Percentiles rank a stretch among this genome's conserved stretches.
phyloP scores from a whole-genome alignment of 345 rosid species.

The Murraya paniculata region DNA sequence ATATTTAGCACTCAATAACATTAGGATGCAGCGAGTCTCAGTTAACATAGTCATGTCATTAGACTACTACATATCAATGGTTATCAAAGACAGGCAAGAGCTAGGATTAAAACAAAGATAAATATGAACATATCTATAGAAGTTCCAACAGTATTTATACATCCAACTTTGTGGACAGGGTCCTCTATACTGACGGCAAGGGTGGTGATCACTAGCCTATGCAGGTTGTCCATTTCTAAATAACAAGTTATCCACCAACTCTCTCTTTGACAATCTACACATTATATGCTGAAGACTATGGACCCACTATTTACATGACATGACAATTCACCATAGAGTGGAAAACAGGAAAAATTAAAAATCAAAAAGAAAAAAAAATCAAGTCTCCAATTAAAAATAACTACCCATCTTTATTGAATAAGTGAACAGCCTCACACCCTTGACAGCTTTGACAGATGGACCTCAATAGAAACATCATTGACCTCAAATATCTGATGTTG shows the following conservation, averaged over 20 bases:
- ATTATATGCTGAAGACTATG: not conserved
- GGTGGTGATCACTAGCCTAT: not conserved
- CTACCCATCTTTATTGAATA: slow-evolving; percentile 29
- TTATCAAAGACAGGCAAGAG: not conserved
- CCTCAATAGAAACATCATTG: slow-evolving; percentile 15
- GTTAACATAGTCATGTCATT: not conserved
- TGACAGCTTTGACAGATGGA: slow-evolving; percentile 26
- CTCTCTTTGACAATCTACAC: not conserved
- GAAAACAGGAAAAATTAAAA: not conserved
- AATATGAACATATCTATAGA: not conserved
- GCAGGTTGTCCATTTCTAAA: not conserved
- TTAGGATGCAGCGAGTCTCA: not conserved
- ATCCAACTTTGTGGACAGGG: not conserved
- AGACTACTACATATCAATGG: not conserved
- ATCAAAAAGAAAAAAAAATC: not conserved
- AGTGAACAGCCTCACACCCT: slow-evolving; percentile 30
- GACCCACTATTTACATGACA: not conserved
- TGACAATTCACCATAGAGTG: not conserved
- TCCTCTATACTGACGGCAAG: not conserved
- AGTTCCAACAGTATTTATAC: not conserved
- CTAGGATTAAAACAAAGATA: slow-evolving; percentile 1
- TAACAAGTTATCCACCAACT: not conserved
- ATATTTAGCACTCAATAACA: not conserved
- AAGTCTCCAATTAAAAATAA: slow-evolving; percentile 24
- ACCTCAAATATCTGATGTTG: slow-evolving; percentile 24